These are phyloP conservation scores for Phaeosphaeria sp. DNA, from an alignment of 2,329 filamentous ascomycete species.

Conservation along the genomic window DNA sequence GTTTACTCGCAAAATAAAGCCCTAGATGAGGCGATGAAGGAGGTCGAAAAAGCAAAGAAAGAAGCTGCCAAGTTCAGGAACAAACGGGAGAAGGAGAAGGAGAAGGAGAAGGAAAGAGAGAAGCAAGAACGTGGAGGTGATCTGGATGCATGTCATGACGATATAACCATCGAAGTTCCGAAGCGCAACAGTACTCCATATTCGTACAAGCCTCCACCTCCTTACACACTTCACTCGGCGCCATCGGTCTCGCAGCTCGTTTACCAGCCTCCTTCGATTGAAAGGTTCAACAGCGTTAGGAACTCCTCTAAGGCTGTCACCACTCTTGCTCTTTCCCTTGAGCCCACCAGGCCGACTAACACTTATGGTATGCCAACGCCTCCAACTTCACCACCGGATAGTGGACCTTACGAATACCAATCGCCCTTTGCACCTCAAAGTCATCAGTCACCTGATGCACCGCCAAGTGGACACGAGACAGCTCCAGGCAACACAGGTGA, in stretches of 20 bases:
- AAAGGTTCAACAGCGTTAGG: conserved; percentile 4
- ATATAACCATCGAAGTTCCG: not conserved
- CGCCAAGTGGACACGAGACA: not conserved
- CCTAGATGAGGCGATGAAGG: conserved; percentile 4
- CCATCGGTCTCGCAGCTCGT: conserved; percentile 3
- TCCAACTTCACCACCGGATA: not conserved
- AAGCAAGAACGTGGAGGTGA: not conserved
- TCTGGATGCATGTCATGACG: not conserved
- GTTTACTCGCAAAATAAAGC: conserved; percentile 6
- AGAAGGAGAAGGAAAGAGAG: conserved; percentile 3
- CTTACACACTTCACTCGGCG: conserved; percentile 3
- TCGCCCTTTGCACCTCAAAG: not conserved
- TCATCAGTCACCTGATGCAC: not conserved
- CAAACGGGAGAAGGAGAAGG: not conserved
- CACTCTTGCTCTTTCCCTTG: conserved; percentile 1
- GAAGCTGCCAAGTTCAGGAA: conserved; percentile 3
- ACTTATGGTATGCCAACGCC: conserved; percentile 2
- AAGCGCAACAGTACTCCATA: conserved; percentile 1
- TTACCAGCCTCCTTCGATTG: conserved; percentile 4
- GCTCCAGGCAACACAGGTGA: not conserved
- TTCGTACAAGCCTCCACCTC: conserved; percentile 4
- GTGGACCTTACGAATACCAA: not conserved
- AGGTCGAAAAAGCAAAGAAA: conserved; percentile 4
- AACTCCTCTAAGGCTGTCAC: conserved; percentile 3
- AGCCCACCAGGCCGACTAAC: not conserved